Base-by-base conservation (phyloP, 176 grass and related monocot species). In the Hordeum marinum region DNA sequence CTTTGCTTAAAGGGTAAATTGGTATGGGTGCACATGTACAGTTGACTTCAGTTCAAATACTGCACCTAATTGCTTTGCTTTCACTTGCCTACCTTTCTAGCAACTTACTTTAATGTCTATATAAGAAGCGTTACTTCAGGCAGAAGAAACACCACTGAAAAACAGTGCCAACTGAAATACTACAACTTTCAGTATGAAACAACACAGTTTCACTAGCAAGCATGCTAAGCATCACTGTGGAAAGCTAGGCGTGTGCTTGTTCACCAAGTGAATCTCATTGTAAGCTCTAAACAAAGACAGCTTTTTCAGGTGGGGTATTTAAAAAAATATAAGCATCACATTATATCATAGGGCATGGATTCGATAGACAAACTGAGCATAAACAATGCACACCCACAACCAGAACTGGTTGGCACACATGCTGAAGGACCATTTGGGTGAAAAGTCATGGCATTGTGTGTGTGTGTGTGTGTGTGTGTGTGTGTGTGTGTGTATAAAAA, bases 31-130 rank as follows among this genome's bases (percentile, higher is more conserved):
- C 71, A 75, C 32, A 82, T 50, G 64, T 62, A 9, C 62, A 84
- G 76, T 83, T 84, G 68, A 80, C 85, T 90, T 84, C 4, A 79
- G 66, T 80, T 87, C 69, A 84, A 84, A 80, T 69, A 84, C 67
- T 84, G 80, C 85, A 90, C 76, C 85, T 76, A 87, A 76, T 80
- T 63, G 81, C 76, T 84, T 80, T 81, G 84, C 68, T 27, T 68
- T 69, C 80, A 69, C 76, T 84, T 84, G 75, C 68, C 31, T 50
- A 60, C 68, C 81, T 87, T 80, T 74, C 36, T 68, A 83, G 75
- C 70, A 26, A 67, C 46, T 65, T 39, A 69, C 75, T 76, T 84
- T 80, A 80, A 83, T 68, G 68, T 68, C 48, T 39, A 79, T 37
- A 69, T 76, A 80, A 87, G 75, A 75, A 50, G 13, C 76, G 42